Evolutionary conservation across 768 basidiomycete genomes (phyloP).

Genomic region (Trametes cinnabarina): DNA sequence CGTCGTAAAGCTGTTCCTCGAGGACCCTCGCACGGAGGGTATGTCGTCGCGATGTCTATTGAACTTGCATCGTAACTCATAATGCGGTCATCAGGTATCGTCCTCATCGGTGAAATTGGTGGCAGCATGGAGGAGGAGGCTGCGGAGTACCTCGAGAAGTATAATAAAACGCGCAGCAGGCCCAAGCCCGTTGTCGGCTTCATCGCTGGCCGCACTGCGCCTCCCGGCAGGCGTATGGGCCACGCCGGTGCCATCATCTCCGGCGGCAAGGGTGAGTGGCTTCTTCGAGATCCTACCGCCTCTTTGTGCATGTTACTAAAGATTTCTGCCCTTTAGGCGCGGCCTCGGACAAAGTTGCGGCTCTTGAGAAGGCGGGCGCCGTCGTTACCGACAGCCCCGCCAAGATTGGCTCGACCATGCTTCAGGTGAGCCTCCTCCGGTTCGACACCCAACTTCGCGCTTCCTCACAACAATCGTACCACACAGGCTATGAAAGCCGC

Average conservation of each 20-base stretch:
- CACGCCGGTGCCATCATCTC: constrained; percentile 98
- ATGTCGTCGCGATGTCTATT: constrained; percentile 8
- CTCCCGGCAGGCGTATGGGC: constrained; percentile 97
- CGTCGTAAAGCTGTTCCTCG: constrained; percentile 93
- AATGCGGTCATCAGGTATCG: constrained; percentile 61
- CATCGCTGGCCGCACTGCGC: constrained; percentile 97
- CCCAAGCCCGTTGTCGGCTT: constrained; percentile 98
- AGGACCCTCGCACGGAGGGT: constrained; percentile 94
- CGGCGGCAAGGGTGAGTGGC: constrained; percentile 82
- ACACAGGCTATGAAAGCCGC: constrained; percentile 75
- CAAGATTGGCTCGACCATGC: constrained; percentile 86
- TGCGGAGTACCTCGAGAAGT: constrained; percentile 89
- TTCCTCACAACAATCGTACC: constrained; percentile 9
- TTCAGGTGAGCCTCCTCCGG: constrained; percentile 58
- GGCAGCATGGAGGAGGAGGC: constrained; percentile 99
- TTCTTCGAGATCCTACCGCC: neutral
- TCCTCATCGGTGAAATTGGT: constrained; percentile 98
- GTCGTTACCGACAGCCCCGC: constrained; percentile 95
- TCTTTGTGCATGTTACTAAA: neutral
- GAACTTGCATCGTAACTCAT: neutral
- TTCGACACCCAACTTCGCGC: neutral
- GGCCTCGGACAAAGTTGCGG: constrained; percentile 90
- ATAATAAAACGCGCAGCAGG: constrained; percentile 82
- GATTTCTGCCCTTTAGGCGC: constrained; percentile 52
- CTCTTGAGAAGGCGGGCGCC: constrained; percentile 87